phyloP scores from a whole-genome alignment of 148 eudicot species.

The Pouteria glomerata region DNA sequence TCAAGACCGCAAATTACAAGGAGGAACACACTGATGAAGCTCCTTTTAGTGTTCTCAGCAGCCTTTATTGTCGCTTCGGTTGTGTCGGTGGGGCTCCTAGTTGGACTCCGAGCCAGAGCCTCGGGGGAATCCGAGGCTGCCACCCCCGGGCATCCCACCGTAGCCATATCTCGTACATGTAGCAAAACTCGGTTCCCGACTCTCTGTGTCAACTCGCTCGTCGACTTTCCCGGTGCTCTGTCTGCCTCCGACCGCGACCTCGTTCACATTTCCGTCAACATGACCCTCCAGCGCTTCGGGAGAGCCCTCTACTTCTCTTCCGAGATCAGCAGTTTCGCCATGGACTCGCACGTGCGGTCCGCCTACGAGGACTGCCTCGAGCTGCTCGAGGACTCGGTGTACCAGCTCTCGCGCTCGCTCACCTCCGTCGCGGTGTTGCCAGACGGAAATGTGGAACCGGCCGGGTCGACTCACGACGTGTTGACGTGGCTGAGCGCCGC shows the following conservation, averaged over 20 bases:
- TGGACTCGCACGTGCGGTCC: slow-evolving; percentile 41
- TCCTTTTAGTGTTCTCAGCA: slow-evolving; percentile 13
- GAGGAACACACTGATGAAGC: slow-evolving; percentile 10
- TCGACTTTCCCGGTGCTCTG: slow-evolving; percentile 49
- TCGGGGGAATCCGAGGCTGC: neutral
- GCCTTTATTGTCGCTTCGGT: slow-evolving; percentile 25
- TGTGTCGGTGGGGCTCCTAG: slow-evolving; percentile 15
- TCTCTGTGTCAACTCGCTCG: slow-evolving; percentile 34
- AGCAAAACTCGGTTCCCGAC: slow-evolving; percentile 21
- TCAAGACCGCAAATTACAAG: neutral
- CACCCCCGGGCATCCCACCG: slow-evolving; percentile 14
- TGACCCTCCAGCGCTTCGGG: slow-evolving; percentile 45
- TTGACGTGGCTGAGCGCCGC: slow-evolving; percentile 88
- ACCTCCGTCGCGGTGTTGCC: slow-evolving; percentile 20
- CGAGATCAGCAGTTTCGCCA: slow-evolving; percentile 35
- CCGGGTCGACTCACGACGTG: slow-evolving; percentile 53
- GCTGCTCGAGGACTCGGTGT: slow-evolving; percentile 60
- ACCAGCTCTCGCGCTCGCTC: slow-evolving; percentile 44
- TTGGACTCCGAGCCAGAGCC: slow-evolving; percentile 2
- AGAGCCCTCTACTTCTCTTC: slow-evolving; percentile 36
- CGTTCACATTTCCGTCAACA: slow-evolving; percentile 68
- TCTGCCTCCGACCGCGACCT: slow-evolving; percentile 32
- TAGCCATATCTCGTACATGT: slow-evolving; percentile 34
- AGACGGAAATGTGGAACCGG: slow-evolving; percentile 2
- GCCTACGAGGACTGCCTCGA: slow-evolving; percentile 76